Evolutionary conservation across 345 rosid species (phyloP), one percentile per base, ranked within the genome.

Genomic region (Abelmoschus esculentus): DNA sequence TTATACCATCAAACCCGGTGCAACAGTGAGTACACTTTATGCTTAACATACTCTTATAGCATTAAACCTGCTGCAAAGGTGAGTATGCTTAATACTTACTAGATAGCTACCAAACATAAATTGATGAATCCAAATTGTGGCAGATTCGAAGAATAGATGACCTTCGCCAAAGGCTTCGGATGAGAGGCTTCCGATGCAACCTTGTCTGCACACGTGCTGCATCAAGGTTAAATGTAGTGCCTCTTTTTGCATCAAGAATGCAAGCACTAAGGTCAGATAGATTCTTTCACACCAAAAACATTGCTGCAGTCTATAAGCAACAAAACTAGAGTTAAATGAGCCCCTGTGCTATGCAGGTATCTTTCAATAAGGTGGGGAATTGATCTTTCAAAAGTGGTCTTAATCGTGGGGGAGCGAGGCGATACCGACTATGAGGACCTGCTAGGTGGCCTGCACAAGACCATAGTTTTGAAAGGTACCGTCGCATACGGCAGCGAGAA

Each of bases 141-240:
- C 87, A 93, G 96, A 80, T 83, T 62, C 83, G 75, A 70, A 83
- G 77, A 64, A 81, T 85, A 6, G 96, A 86, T 72, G 87, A 89
- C 67, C 83, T 93, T 26, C 88, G 81, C 40, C 93, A 84, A 69
- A 81, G 87, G 84, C 89, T 93, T 76, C 87, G 93, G 19, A 90
- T 87, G 93, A 79, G 96, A 81, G 97, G 93, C 26, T 81, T 89
- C 66, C 83, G 96, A 66, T 89, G 97, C 88, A 86, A 84, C 74
- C 67, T 83, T 55, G 79, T 87, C 77, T 89, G 83, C 59, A 80
- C 90, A 0, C 87, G 67, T 65, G 88, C 87, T 38, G 90, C 83
- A 70, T 76, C 86, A 65, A 85, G 90, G 87, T 70, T 93, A 53
- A 93, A 86, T 70, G 83, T 85, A 68, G 78, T 88, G 69, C 98